Percentiles rank a stretch among this genome's conserved stretches.
Evolutionary conservation across 306 rosid genomes (phyloP).

Genomic region (Canavalia gladiata): DNA sequence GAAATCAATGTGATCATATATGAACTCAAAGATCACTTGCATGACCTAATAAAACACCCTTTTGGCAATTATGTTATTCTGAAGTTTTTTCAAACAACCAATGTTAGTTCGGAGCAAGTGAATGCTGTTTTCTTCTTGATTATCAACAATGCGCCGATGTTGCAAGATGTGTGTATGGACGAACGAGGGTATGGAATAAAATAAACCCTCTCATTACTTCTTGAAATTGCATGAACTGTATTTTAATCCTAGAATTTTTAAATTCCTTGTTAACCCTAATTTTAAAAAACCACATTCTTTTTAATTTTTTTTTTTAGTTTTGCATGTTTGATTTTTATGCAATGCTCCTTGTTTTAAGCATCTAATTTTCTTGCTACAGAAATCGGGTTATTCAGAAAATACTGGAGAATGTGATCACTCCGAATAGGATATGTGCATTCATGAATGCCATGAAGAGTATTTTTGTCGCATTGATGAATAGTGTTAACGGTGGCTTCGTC

Average conservation of each 20-base stretch:
- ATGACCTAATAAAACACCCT: slow-evolving; percentile 40
- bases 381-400: slow-evolving; percentile 50
- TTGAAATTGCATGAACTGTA: too few relatives aligned
- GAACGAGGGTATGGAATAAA: slow-evolving; percentile 42
- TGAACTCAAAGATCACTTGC: slow-evolving; percentile 8
- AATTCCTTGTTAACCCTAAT: too few relatives aligned
- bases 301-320: too few relatives aligned
- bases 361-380: slow-evolving; percentile 35
- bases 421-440: neutral
- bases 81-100: slow-evolving; percentile 35
- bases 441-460: neutral
- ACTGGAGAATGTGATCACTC: neutral
- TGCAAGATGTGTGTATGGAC: slow-evolving; percentile 47
- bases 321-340: neutral
- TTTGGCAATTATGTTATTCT: slow-evolving; percentile 31
- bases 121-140: neutral
- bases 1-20: slow-evolving; percentile 10
- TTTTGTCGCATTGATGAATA: slow-evolving; percentile 41
- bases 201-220: too few relatives aligned
- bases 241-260: too few relatives aligned
- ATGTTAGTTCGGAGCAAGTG: neutral
- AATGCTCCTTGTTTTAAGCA: neutral
- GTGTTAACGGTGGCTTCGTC: slow-evolving; percentile 47
- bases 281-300: too few relatives aligned
- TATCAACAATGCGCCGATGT: neutral